A percentile compares a stretch with the other conserved stretches of the same genome.
phyloP scores from a whole-genome alignment of 208 protist genomes.

The Porcisia deanei region DNA sequence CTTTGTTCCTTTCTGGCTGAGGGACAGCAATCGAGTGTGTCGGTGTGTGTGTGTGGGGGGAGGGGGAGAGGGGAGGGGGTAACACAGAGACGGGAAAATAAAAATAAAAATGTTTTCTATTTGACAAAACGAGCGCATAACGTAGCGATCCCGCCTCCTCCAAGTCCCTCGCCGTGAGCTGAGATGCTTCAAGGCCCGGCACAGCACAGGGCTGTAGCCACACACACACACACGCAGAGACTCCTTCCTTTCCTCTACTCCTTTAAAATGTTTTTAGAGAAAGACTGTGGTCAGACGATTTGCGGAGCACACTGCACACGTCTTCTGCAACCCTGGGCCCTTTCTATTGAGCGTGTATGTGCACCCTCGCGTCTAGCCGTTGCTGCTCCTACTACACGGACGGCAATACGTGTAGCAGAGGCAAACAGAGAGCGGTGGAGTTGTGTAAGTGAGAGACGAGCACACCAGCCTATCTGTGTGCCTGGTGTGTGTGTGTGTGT shows the following conservation, averaged over 20 bases:
- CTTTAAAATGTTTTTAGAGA: background rate
- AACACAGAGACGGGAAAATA: conserved; percentile 4
- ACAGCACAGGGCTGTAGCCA: background rate
- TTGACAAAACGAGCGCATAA: background rate
- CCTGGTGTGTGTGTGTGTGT: background rate
- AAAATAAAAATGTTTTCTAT: background rate
- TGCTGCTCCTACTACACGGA: conserved; percentile 21
- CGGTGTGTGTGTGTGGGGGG: background rate
- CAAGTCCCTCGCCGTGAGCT: background rate
- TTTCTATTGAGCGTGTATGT: background rate
- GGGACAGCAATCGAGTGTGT: background rate
- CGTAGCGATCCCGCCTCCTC: background rate
- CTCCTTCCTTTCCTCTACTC: background rate
- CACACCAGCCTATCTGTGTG: background rate
- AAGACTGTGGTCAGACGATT: background rate
- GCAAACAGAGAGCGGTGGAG: conserved; percentile 5
- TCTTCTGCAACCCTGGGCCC: no score
- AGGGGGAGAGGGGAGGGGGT: background rate
- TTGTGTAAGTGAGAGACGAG: background rate
- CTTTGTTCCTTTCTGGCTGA: background rate
- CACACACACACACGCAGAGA: background rate
- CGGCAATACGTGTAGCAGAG: conserved; percentile 31
- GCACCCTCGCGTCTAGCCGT: background rate
- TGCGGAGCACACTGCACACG: background rate
- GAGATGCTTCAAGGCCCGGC: background rate